Evolutionary conservation across 1,284 basidiomycete genomes (phyloP).

Genomic region (Laetiporus sulphureus): DNA sequence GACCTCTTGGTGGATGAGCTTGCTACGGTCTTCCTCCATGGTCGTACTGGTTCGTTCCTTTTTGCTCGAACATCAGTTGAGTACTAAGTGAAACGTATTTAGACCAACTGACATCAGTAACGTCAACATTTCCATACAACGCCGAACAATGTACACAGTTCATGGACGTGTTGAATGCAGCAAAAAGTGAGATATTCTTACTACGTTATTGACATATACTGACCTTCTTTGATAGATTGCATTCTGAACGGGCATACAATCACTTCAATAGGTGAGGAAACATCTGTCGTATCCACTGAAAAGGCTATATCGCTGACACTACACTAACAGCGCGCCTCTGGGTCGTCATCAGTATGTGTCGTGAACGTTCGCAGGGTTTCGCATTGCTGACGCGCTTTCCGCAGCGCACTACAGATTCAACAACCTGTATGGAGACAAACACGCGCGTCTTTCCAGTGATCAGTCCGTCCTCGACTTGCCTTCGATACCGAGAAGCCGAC

Average conservation of each 20-base stretch:
- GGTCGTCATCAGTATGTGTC: conserved; percentile 19
- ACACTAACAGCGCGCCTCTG: conserved; percentile 26
- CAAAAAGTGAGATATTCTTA: conserved; percentile 32
- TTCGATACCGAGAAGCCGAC: conserved; percentile 22
- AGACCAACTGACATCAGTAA: conserved; percentile 38
- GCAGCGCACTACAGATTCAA: conserved; percentile 35
- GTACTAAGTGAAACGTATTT: background rate
- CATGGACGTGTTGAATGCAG: conserved; percentile 33
- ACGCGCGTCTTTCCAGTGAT: conserved; percentile 38
- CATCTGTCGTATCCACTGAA: too few relatives aligned
- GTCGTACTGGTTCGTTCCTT: conserved; percentile 12
- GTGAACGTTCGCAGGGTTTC: background rate
- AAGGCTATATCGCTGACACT: too few relatives aligned
- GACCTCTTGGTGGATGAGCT: conserved; percentile 17
- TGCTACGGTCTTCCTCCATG: conserved; percentile 19
- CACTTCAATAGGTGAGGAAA: too few relatives aligned
- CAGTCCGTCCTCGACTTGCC: conserved; percentile 34
- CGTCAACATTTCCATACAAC: conserved; percentile 37
- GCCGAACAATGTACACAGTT: conserved; percentile 31
- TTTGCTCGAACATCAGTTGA: background rate
- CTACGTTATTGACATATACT: too few relatives aligned
- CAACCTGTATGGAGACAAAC: conserved; percentile 39
- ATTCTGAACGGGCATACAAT: too few relatives aligned
- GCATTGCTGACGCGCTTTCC: conserved; percentile 1
- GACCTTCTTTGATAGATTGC: too few relatives aligned